phyloP scores from a whole-genome alignment of 2,329 filamentous ascomycete species.

The Penicillium freii region DNA sequence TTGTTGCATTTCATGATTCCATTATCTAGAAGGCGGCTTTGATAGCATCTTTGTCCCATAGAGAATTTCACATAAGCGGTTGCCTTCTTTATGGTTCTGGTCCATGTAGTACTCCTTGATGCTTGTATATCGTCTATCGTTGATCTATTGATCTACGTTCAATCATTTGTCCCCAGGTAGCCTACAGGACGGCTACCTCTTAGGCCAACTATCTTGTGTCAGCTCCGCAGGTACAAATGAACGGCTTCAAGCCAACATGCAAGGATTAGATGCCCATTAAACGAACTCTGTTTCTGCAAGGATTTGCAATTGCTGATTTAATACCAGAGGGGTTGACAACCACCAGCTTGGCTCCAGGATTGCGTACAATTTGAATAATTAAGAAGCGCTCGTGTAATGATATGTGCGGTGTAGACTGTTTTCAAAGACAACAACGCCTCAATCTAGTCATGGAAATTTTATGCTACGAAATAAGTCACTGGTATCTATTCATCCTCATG shows the following conservation, averaged over 20 bases:
- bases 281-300: neutral
- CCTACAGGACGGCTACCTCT: neutral
- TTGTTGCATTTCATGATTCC: neutral
- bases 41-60: neutral
- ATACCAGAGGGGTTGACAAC: neutral
- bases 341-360: neutral
- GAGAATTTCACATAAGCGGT: neutral
- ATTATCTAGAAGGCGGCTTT: conserved; percentile 1
- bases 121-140: neutral
- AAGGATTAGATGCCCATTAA: neutral
- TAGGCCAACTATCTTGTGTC: neutral
- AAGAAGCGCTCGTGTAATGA: neutral
- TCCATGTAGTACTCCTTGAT: neutral
- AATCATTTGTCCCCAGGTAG: neutral
- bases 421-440: neutral
- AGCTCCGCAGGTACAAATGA: neutral
- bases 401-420: neutral
- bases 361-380: neutral
- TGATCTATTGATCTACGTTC: neutral
- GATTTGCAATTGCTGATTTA: neutral
- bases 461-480: conserved; percentile 3
- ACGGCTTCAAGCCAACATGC: neutral
- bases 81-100: neutral
- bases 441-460: neutral
- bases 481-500: neutral